These are phyloP conservation scores for Paralagenidium karlingii DNA, from an alignment of 352 stramenopile species.

Conservation along the genomic window DNA sequence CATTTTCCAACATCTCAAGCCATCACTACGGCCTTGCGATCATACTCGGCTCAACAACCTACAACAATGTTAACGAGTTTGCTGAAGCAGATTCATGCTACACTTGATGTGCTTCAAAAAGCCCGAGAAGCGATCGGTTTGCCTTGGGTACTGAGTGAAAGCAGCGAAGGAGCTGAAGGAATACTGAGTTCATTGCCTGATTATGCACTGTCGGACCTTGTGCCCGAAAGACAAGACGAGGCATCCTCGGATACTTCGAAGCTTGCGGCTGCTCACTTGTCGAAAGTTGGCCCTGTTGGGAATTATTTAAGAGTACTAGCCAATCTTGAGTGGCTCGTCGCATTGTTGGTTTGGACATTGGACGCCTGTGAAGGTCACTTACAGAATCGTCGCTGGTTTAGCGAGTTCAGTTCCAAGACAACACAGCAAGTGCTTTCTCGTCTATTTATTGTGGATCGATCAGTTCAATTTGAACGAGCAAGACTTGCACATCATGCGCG, in stretches of 20 bases:
- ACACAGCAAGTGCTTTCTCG: slow-evolving; percentile 41
- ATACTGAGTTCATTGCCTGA: slow-evolving; percentile 49
- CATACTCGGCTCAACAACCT: slow-evolving; percentile 83
- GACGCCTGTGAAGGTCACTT: slow-evolving; percentile 54
- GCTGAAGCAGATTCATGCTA: slow-evolving; percentile 38
- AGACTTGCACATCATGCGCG: slow-evolving; percentile 39
- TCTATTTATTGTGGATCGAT: slow-evolving; percentile 60
- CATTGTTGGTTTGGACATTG: slow-evolving; percentile 64
- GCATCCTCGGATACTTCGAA: background rate
- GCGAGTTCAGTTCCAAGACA: slow-evolving; percentile 40
- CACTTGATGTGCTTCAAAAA: slow-evolving; percentile 31
- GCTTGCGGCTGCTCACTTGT: slow-evolving; percentile 1
- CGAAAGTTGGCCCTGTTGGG: slow-evolving; percentile 28
- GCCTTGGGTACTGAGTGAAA: slow-evolving; percentile 25
- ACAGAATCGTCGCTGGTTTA: slow-evolving; percentile 68
- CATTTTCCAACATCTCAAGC: too few species aligned
- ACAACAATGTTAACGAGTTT: slow-evolving; percentile 58
- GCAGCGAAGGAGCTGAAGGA: slow-evolving; percentile 33
- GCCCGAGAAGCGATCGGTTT: slow-evolving; percentile 25
- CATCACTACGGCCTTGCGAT: slow-evolving; percentile 79
- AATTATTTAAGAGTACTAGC: slow-evolving; percentile 58
- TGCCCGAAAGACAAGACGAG: slow-evolving; percentile 2
- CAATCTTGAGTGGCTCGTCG: slow-evolving; percentile 69
- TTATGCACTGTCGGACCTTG: slow-evolving; percentile 29
- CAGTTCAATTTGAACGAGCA: slow-evolving; percentile 60